Base-by-base conservation (phyloP, 805 yeast genomes). In the Candida quercuum region DNA sequence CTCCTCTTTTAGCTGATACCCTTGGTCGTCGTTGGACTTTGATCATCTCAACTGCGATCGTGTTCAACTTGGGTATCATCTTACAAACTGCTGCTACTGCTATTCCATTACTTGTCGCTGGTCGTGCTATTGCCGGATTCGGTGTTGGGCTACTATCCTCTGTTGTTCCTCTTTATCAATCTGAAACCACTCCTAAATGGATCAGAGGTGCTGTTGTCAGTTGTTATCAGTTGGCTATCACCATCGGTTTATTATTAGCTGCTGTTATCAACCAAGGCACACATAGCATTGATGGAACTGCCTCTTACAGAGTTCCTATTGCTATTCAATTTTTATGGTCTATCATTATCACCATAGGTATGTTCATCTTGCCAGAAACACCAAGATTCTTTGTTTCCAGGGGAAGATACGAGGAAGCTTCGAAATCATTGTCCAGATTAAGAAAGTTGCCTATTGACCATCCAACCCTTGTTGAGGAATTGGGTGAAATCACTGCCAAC, bases 121-220 rank as follows among this genome's bases (percentile, higher is more conserved):
- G 91, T 32, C 69, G 91, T 54, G 72, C 74, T 23, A 63, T 84
- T 45, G 78, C 84, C 17, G 93, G 89, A 20, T 45, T 79, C 6
- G 85, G 87, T 35, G 84, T 84, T 41, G 94, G 94, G 42, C 67
- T 76, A 22, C 67, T 83, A 18, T 78, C 91, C 20, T 81, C 88
- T 22, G 69, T 77, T 42, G 81, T 84, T 26, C 87, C 91, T 19
- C 59, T 84, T 45, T 84, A 83, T 57, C 86, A 82, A 64, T 82
- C 89, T 24, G 94, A 84, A 59, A 79, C 85, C 27, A 74, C 87
- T n/a, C 93, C 93, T 20, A 78, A 73, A 51, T 78, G 83, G 71
- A 74, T 84, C 35, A 71, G 94, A 64, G 94, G 94, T 49, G 76
- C 87, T 15, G 68, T 82, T 43, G 87, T 84, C 33, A 76, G 84